phyloP scores from a whole-genome alignment of 306 rosid genomes.

The Albizia julibrissin region DNA sequence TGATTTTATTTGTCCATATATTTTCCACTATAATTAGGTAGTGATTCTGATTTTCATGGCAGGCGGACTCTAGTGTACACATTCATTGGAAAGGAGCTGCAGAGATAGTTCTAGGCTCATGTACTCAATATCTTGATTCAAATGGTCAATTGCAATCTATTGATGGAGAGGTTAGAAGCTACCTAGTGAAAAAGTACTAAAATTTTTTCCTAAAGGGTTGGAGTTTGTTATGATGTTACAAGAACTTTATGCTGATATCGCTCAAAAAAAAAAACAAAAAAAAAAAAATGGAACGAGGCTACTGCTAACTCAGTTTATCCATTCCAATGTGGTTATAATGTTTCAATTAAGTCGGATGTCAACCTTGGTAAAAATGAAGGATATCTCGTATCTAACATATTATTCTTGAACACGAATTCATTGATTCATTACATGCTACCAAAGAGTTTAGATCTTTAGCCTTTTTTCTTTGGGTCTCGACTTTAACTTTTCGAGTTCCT shows the following conservation, averaged over 20 bases:
- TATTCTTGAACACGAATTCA: background rate
- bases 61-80: conserved; percentile 70
- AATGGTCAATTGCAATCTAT: conserved; percentile 60
- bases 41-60: conserved; percentile 36
- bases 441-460: background rate
- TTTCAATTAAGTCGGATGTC: background rate
- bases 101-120: conserved; percentile 76
- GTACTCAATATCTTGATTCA: conserved; percentile 73
- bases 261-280: conserved; percentile 20
- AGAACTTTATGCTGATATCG: conserved; percentile 21
- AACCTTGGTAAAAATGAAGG: background rate
- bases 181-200: conserved; percentile 13
- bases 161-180: conserved; percentile 59
- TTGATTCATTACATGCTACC: background rate
- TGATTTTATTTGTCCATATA: conserved; percentile 9
- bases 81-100: conserved; percentile 99
- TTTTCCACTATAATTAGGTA: conserved; percentile 19
- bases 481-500: background rate
- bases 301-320: conserved; percentile 14
- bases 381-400: background rate
- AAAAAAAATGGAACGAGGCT: conserved; percentile 17
- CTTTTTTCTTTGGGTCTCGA: background rate
- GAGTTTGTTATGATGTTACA: conserved; percentile 23
- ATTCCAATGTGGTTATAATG: conserved; percentile 23
- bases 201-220: conserved; percentile 30